These are phyloP conservation scores for Macrophomina pseudophaseolina DNA, from an alignment of 2,329 filamentous ascomycete genomes.

Conservation along the genomic window DNA sequence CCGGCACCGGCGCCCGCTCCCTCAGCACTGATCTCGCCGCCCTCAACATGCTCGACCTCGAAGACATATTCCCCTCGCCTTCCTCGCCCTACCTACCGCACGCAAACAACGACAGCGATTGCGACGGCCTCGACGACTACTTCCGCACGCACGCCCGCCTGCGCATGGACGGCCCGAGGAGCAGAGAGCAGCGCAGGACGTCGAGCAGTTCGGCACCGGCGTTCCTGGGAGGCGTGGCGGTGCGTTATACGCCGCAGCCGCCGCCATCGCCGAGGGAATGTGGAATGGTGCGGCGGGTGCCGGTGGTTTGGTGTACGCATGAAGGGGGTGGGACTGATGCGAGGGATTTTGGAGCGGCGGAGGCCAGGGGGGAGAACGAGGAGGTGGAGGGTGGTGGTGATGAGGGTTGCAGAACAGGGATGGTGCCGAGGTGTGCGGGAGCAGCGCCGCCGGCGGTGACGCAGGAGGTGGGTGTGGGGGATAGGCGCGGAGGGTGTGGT, in stretches of 20 bases:
- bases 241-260: too few species aligned
- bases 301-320: not conserved
- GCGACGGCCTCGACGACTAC: not conserved
- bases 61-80: not conserved
- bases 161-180: not conserved
- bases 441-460: too few species aligned
- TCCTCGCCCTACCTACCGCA: not conserved
- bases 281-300: not conserved
- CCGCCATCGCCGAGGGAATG: too few species aligned
- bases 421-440: too few species aligned
- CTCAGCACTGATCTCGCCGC: not conserved
- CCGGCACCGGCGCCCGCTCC: not conserved
- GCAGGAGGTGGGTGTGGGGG: too few species aligned
- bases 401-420: too few species aligned
- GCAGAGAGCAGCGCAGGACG: not conserved
- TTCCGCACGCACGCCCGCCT: not conserved
- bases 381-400: too few species aligned
- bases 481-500: too few species aligned
- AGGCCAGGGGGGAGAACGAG: too few species aligned
- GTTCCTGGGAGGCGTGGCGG: too few species aligned
- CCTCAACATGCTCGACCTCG: not conserved
- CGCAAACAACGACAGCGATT: not conserved
- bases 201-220: too few species aligned
- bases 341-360: not conserved
- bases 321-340: not conserved